Evolutionary conservation across 1,139 yeast species (phyloP).

Genomic region (Lodderomyces metapsilosis): DNA sequence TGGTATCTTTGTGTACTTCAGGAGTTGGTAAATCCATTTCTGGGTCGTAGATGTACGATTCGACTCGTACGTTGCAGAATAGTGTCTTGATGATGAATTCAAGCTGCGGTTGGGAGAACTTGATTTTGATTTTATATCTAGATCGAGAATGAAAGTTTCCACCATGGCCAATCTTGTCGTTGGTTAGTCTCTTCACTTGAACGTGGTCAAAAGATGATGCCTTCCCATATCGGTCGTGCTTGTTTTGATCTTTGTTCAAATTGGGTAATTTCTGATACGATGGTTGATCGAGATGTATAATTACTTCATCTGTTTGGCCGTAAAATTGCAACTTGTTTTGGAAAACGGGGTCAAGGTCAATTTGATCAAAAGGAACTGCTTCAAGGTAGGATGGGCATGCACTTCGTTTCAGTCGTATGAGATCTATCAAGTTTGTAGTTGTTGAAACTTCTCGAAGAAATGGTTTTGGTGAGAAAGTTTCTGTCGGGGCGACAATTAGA

Average conservation of each 20-base stretch:
- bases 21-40: neutral
- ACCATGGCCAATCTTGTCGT: slow-evolving; percentile 11
- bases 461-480: neutral
- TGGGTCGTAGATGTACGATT: neutral
- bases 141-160: slow-evolving; percentile 8
- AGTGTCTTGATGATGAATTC: slow-evolving; percentile 10
- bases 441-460: neutral
- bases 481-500: neutral
- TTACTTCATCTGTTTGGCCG: slow-evolving; percentile 1
- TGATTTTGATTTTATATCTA: slow-evolving; percentile 5
- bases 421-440: slow-evolving; percentile 6
- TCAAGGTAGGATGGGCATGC: slow-evolving; percentile 1
- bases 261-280: slow-evolving; percentile 11
- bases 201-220: neutral
- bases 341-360: neutral
- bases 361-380: slow-evolving; percentile 9
- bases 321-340: slow-evolving; percentile 6
- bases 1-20: neutral
- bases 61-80: slow-evolving; percentile 7
- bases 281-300: slow-evolving; percentile 6
- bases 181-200: slow-evolving; percentile 3
- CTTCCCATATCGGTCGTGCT: neutral
- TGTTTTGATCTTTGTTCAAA: slow-evolving; percentile 3
- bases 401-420: neutral
- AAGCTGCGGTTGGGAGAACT: slow-evolving; percentile 5